Conservation (phyloP, 805 yeast genomes). For the Lipomyces kockii region DNA sequence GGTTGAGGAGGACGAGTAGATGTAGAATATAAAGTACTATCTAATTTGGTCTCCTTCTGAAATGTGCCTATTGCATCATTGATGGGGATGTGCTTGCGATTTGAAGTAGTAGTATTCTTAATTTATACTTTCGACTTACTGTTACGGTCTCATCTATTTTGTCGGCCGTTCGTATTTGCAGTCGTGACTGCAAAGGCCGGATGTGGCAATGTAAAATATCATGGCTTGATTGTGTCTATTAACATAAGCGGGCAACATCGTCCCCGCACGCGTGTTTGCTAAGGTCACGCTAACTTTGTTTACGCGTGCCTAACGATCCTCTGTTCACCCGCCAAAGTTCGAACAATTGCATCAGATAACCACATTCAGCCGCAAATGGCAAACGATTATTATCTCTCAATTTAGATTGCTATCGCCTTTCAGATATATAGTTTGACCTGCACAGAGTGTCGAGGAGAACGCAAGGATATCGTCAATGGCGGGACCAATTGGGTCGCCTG, state of each 20-base stretch:
- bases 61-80: neutral
- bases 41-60: neutral
- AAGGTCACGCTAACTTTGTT: neutral
- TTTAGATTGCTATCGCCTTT: neutral
- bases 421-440: neutral
- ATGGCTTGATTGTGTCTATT: neutral
- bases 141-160: neutral
- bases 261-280: neutral
- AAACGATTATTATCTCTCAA: neutral
- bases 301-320: neutral
- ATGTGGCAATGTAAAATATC: too few relatives aligned
- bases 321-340: neutral
- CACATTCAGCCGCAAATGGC: neutral
- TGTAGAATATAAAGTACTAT: neutral
- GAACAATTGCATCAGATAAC: neutral
- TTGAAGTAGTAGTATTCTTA: neutral
- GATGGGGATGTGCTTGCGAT: neutral
- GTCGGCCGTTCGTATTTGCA: too few relatives aligned
- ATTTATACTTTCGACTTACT: neutral
- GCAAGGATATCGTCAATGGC: neutral
- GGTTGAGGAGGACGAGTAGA: constrained; percentile 43
- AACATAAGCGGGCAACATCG: neutral
- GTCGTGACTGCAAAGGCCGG: too few relatives aligned
- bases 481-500: neutral
- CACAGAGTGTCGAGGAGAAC: neutral